Conservation (phyloP, 176 grass and related monocot genomes). For the Pontederia crassipes region DNA sequence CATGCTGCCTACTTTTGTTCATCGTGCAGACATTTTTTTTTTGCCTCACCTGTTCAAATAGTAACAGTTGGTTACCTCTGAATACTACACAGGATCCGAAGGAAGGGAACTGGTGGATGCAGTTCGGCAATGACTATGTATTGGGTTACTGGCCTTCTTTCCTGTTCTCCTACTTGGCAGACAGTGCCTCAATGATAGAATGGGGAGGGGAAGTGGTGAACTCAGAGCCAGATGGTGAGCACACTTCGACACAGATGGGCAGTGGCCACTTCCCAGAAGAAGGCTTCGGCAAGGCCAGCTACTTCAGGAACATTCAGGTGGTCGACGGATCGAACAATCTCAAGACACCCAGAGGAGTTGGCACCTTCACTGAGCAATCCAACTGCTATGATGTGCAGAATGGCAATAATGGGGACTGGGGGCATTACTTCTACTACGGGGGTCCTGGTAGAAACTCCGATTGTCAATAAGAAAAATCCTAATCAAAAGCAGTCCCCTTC, state of each 20-base stretch:
- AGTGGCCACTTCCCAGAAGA: conserved; percentile 10
- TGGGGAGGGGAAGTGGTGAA: conserved; percentile 15
- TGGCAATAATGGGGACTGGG: conserved; percentile 1
- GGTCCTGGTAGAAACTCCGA: conserved; percentile 4
- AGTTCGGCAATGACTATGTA: not conserved
- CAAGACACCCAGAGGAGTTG: not conserved
- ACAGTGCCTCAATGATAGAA: not conserved
- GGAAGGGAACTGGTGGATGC: conserved; percentile 11
- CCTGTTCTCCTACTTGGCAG: conserved; percentile 6
- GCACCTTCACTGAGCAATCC: conserved; percentile 11
- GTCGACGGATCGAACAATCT: conserved; percentile 7
- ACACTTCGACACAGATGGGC: conserved; percentile 7
- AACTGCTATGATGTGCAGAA: conserved; percentile 10
- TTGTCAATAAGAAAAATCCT: not conserved
- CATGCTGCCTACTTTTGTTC: not conserved
- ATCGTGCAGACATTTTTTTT: not conserved
- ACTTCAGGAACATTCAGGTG: conserved; percentile 8
- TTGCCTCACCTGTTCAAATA: not conserved
- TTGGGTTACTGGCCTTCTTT: conserved; percentile 12
- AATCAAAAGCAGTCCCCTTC: no score
- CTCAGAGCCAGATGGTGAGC: conserved; percentile 6
- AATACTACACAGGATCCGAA: not conserved
- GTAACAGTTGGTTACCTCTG: not conserved
- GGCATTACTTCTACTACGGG: conserved; percentile 9
- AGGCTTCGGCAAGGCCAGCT: conserved; percentile 6